These are phyloP conservation scores for Alternaria hordeiaustralica DNA, from an alignment of 2,329 filamentous ascomycete species.

Conservation along the genomic window DNA sequence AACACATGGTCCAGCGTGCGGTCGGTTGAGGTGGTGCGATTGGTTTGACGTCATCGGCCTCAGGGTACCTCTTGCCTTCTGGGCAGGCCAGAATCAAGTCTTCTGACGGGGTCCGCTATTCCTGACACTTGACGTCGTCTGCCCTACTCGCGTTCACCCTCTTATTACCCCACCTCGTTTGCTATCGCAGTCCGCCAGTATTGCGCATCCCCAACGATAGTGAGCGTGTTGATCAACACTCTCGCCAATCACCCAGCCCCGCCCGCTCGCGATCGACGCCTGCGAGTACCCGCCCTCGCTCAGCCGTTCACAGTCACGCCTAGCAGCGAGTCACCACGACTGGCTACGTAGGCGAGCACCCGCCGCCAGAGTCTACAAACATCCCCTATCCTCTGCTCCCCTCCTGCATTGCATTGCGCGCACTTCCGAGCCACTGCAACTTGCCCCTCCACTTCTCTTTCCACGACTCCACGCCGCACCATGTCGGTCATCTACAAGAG, in stretches of 20 bases:
- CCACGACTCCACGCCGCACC: constrained; percentile 15
- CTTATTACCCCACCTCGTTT: constrained; percentile 17
- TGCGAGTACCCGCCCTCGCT: constrained; percentile 24
- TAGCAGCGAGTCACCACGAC: constrained; percentile 13
- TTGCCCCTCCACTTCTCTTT: constrained; percentile 3
- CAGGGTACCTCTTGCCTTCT: constrained; percentile 5
- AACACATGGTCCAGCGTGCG: not conserved
- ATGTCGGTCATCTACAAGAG: constrained; percentile 56
- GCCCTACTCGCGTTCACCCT: constrained; percentile 12
- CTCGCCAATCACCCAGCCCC: constrained; percentile 21
- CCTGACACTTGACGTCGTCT: constrained; percentile 20
- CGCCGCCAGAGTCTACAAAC: constrained; percentile 4
- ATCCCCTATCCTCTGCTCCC: not conserved
- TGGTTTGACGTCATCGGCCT: constrained; percentile 8
- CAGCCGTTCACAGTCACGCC: constrained; percentile 16
- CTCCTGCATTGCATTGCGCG: constrained; percentile 5
- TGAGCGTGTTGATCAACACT: constrained; percentile 19
- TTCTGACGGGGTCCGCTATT: constrained; percentile 21
- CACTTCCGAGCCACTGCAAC: constrained; percentile 1
- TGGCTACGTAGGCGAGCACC: constrained; percentile 23
- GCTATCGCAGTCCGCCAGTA: constrained; percentile 7
- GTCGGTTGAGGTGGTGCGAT: constrained; percentile 3
- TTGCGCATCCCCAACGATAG: constrained; percentile 8
- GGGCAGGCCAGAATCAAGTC: constrained; percentile 15
- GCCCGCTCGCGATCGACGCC: constrained; percentile 24